These are phyloP conservation scores for Backusella tarrabulga DNA, from an alignment of 192 early-diverging fungal species.

Conservation along the genomic window DNA sequence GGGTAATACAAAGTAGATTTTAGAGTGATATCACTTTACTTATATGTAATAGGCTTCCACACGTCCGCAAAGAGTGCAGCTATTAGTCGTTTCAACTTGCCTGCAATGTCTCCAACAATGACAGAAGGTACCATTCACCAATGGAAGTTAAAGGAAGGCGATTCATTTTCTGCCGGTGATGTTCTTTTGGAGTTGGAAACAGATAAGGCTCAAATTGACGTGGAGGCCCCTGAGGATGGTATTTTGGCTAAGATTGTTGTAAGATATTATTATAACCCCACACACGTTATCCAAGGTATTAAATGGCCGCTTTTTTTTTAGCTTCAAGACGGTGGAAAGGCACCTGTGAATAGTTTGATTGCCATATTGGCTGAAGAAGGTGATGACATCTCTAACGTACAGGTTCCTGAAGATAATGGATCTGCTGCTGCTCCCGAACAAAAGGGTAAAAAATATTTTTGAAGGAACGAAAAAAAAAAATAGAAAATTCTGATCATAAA, in stretches of 20 bases:
- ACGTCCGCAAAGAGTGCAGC: slow-evolving; percentile 46
- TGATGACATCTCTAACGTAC: slow-evolving; percentile 80
- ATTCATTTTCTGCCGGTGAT: slow-evolving; percentile 86
- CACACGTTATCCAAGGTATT: background rate
- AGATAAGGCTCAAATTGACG: slow-evolving; percentile 99
- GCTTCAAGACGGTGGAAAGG: slow-evolving; percentile 66
- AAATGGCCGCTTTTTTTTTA: slow-evolving; percentile 14
- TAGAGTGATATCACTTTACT: background rate
- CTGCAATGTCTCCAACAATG: slow-evolving; percentile 97
- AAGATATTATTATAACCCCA: slow-evolving; percentile 19
- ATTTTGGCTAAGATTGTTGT: slow-evolving; percentile 91
- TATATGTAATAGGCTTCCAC: slow-evolving; percentile 42
- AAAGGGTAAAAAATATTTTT: slow-evolving; percentile 19
- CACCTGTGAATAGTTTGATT: slow-evolving; percentile 74
- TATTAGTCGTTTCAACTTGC: slow-evolving; percentile 73
- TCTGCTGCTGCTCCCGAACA: slow-evolving; percentile 35
- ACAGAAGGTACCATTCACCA: slow-evolving; percentile 90
- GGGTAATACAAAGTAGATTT: background rate
- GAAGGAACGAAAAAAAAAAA: background rate
- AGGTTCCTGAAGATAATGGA: slow-evolving; percentile 46
- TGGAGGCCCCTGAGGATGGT: slow-evolving; percentile 97
- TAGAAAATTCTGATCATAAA: background rate
- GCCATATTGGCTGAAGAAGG: slow-evolving; percentile 88
- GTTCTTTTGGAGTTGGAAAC: slow-evolving; percentile 95
- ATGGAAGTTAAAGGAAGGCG: slow-evolving; percentile 94